Percentiles rank a stretch among this genome's conserved stretches.
Conservation (phyloP, 805 yeast genomes). For the Hanseniaspora clermontiae region DNA sequence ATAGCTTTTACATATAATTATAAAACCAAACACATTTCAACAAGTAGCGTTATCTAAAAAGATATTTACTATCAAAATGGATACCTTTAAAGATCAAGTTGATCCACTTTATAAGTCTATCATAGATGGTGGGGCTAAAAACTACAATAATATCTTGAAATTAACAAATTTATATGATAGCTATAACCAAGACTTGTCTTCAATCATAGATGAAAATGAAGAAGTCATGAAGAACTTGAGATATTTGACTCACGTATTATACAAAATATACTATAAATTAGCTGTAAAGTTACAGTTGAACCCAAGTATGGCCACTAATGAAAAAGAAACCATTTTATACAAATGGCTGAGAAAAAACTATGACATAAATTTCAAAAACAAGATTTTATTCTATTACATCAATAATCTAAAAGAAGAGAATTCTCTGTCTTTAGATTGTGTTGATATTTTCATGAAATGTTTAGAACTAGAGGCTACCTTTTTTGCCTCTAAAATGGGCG, state of each 20-base stretch:
- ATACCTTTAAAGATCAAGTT: constrained; percentile 18
- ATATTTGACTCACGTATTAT: constrained; percentile 24
- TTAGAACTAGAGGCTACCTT: constrained; percentile 43
- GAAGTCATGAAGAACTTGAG: constrained; percentile 20
- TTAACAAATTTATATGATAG: constrained; percentile 19
- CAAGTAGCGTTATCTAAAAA: no score
- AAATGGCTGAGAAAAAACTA: constrained; percentile 55
- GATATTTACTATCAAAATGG: background rate
- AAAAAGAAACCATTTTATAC: constrained; percentile 37
- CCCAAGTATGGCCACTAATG: constrained; percentile 25
- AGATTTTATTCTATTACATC: constrained; percentile 32
- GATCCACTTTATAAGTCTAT: constrained; percentile 23
- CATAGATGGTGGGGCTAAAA: constrained; percentile 21
- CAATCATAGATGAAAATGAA: constrained; percentile 15
- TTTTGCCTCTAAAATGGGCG: constrained; percentile 38
- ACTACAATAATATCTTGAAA: constrained; percentile 26
- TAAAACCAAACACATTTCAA: background rate
- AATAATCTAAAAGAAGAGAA: constrained; percentile 30
- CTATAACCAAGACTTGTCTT: constrained; percentile 9
- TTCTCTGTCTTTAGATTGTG: constrained; percentile 40
- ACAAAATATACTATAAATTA: constrained; percentile 26
- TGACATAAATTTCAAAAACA: constrained; percentile 35
- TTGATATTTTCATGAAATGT: constrained; percentile 44
- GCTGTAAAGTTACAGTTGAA: constrained; percentile 25
- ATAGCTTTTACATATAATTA: no score